Evolutionary conservation across 495 filamentous ascomycete species (phyloP).

Genomic region (Neurospora terricola): DNA sequence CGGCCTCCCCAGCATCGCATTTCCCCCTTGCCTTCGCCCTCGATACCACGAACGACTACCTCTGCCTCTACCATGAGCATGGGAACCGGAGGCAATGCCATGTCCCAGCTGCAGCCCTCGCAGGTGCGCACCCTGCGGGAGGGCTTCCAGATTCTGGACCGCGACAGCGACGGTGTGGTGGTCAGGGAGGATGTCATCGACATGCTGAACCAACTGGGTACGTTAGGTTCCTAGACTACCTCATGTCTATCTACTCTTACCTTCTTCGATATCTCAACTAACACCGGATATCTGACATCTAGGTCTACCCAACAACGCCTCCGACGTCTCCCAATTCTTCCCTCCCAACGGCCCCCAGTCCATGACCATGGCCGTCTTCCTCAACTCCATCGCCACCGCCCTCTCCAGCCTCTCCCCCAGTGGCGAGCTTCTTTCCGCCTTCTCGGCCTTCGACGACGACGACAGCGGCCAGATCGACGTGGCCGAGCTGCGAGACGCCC

Average conservation of each 20-base stretch:
- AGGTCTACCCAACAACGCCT: constrained; percentile 43
- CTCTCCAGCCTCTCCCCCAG: constrained; percentile 63
- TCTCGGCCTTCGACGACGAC: constrained; percentile 91
- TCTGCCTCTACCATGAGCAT: constrained; percentile 4
- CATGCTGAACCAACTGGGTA: constrained; percentile 71
- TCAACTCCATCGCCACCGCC: constrained; percentile 63
- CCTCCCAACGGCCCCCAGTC: constrained; percentile 54
- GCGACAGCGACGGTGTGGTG: constrained; percentile 67
- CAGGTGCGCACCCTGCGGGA: constrained; percentile 71
- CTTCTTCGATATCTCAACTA: not conserved
- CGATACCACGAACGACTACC: constrained; percentile 8
- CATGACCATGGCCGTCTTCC: constrained; percentile 73
- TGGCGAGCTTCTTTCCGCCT: constrained; percentile 71
- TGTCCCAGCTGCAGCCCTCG: constrained; percentile 53
- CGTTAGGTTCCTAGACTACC: not conserved
- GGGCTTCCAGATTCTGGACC: constrained; percentile 77
- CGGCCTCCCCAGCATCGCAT: not conserved
- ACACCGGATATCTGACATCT: not conserved
- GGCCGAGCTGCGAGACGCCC: constrained; percentile 67
- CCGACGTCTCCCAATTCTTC: constrained; percentile 65
- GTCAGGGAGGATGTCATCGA: constrained; percentile 68
- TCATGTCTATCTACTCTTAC: not conserved
- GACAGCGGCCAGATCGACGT: constrained; percentile 90
- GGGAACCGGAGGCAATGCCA: constrained; percentile 34
- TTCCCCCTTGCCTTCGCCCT: not conserved